Evolutionary conservation across 1,284 basidiomycete species (phyloP).

Genomic region (Irpex lacteus): DNA sequence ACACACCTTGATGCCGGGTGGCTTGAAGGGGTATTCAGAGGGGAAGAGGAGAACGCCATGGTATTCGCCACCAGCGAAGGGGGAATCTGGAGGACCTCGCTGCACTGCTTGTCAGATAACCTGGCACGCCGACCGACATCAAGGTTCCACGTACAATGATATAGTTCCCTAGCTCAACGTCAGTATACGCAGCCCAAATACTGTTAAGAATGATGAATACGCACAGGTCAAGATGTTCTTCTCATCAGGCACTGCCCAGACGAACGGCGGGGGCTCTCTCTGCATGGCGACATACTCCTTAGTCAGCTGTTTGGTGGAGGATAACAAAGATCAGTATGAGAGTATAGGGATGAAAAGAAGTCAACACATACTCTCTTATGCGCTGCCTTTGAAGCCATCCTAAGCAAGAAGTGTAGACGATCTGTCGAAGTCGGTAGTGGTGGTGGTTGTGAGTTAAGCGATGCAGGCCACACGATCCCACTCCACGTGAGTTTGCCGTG

Average conservation of each 20-base stretch:
- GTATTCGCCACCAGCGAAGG: conserved; percentile 91
- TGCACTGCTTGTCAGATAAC: conserved; percentile 31
- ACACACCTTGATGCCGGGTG: conserved; percentile 89
- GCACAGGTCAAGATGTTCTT: conserved; percentile 90
- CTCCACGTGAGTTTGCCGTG: background rate
- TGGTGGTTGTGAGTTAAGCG: conserved; percentile 2
- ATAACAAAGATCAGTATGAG: conserved; percentile 16
- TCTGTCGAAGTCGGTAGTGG: conserved; percentile 3
- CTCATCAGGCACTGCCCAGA: conserved; percentile 92
- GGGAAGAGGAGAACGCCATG: conserved; percentile 90
- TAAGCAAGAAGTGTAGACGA: conserved; percentile 5
- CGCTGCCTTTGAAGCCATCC: conserved; percentile 81
- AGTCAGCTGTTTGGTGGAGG: conserved; percentile 50
- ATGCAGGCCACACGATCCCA: background rate
- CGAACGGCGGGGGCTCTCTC: conserved; percentile 89
- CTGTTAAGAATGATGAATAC: conserved; percentile 28
- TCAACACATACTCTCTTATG: conserved; percentile 69
- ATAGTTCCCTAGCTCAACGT: conserved; percentile 71
- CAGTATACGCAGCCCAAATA: conserved; percentile 4
- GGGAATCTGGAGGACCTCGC: conserved; percentile 92
- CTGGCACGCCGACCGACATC: conserved; percentile 12
- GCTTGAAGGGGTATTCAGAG: conserved; percentile 91
- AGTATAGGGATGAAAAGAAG: background rate
- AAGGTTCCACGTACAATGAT: conserved; percentile 63
- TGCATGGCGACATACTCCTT: conserved; percentile 96